Conservation (phyloP, 345 rosid genomes). For the Salix koriyanagi region DNA sequence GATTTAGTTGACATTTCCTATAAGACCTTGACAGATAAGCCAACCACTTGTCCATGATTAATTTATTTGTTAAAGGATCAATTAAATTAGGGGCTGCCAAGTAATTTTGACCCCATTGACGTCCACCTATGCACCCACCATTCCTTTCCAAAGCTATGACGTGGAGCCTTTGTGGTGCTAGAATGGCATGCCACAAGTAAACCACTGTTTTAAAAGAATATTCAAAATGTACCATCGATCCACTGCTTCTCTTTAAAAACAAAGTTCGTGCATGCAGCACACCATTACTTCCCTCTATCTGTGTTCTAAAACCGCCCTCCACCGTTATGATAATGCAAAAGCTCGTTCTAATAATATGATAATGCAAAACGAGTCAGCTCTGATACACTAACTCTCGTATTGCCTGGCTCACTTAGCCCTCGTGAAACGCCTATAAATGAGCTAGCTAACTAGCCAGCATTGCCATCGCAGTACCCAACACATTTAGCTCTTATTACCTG, state of each 20-base stretch:
- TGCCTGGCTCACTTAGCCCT: not conserved
- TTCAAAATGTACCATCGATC: not conserved
- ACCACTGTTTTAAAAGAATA: not conserved
- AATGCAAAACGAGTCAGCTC: not conserved
- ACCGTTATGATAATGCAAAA: not conserved
- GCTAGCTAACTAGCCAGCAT: not conserved
- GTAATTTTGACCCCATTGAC: not conserved
- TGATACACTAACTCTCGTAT: not conserved
- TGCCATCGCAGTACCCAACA: not conserved
- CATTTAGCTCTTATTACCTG: not conserved
- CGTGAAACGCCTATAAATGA: not conserved
- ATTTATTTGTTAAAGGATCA: not conserved
- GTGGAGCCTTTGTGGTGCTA: not conserved
- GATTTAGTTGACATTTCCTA: not conserved
- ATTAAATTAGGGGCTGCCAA: not conserved
- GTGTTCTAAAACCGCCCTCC: not conserved
- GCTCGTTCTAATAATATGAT: not conserved
- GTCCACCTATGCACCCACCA: slow-evolving; percentile 4
- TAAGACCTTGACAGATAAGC: not conserved
- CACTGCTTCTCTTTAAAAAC: not conserved
- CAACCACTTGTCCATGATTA: not conserved
- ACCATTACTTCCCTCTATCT: not conserved
- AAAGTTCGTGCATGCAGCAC: not conserved
- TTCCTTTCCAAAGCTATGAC: not conserved
- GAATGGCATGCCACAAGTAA: not conserved